Base-by-base conservation (phyloP, 176 grass and related monocot genomes). In the Themeda triandra region DNA sequence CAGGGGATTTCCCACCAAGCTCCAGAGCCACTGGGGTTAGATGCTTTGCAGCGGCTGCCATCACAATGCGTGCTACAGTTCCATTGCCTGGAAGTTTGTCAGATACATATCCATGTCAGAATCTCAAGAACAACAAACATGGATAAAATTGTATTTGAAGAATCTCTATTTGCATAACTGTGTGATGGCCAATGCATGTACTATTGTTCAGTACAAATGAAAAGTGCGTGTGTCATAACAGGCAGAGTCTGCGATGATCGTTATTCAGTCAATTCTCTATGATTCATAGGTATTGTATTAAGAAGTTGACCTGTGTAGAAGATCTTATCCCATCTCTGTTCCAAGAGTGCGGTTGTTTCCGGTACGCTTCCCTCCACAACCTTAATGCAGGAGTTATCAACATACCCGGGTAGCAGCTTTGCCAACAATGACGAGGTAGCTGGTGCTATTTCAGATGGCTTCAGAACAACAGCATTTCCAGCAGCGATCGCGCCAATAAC, bases 311-410 rank as follows among this genome's bases (percentile, higher is more conserved):
- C 96, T 89, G 96, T 99, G 85, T 99, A 99, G 25, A 99, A 83
- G 73, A 99, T 99, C 88, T 99, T 99, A 31, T 99, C 96, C 91
- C 93, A 99, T 69, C 86, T 99, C 60, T 96, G 86, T 36, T 96
- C 88, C 86, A 99, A 86, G 29, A 99, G 91, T 24, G 48, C 78
- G 3, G 89, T 87, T 56, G 93, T 96, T 86, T 99, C 96, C 21
- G 70, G 10, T 67, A 94, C 30, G 28, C 66, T 78, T 36, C 93
- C 96, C 88, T 99, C 93, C n/a, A 99, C 73, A 37, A 99, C 96
- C 84, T 90, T 99, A 59, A 99, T 88, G 27, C 91, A 99, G 12
- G 96, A 91, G 80, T 56, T 82, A 72, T 99, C 96, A 6, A 96
- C 29, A 72, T 99, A 99, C 66, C 91, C 80, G 25, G 96, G 96